Conservation (phyloP, 371 early-diverging fungal genomes). For the Lichtheimia ornata region DNA sequence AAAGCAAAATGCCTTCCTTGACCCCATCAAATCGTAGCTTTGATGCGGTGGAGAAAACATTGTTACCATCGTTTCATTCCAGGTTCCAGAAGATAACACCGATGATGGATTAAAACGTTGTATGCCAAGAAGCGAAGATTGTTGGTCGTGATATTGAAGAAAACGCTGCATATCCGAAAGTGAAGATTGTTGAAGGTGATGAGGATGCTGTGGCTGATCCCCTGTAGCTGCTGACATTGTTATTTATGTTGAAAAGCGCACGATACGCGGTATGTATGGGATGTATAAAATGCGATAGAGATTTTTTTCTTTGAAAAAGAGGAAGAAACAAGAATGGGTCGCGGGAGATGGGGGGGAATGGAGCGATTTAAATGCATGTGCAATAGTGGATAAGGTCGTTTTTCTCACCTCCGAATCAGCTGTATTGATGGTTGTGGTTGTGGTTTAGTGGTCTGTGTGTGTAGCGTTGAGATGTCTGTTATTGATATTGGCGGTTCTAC, state of each 20-base stretch:
- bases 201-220: no score
- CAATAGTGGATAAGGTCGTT: not conserved
- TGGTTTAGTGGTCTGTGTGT: no score
- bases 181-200: no score
- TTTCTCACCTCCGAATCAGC: not conserved
- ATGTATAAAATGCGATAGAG: no score
- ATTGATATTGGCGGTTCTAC: constrained; percentile 2
- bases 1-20: constrained; percentile 2
- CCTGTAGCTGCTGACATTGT: no score
- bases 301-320: no score
- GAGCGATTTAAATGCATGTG: not conserved
- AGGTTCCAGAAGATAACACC: not conserved
- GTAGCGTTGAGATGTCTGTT: no score
- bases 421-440: not conserved
- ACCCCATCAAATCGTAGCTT: not conserved
- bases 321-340: no score
- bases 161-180: not conserved
- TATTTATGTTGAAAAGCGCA: no score
- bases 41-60: not conserved
- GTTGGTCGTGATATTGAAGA: not conserved
- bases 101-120: not conserved
- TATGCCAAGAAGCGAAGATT: not conserved
- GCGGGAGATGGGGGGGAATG: not conserved
- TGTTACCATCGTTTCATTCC: not conserved
- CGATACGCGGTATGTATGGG: no score